Percentiles rank a stretch among this genome's conserved stretches.
These are phyloP conservation scores for Tricholoma hemisulphureum DNA, from an alignment of 768 basidiomycete genomes.

Conservation along the genomic window DNA sequence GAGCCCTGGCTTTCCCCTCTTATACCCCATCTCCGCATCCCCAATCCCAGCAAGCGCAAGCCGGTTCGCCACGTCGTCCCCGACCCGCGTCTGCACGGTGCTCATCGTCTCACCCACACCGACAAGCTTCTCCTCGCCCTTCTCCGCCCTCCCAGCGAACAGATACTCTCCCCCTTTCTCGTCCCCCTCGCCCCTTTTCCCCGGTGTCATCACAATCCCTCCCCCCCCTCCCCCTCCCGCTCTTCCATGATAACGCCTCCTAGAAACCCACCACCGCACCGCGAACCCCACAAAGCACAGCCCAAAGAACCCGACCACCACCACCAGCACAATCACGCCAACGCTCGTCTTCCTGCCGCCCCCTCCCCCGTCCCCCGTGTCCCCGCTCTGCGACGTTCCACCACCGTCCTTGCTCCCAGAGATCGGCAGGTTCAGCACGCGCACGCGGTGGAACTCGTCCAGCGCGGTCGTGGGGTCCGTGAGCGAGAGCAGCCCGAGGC, in stretches of 20 bases:
- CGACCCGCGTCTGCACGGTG: constrained; percentile 40
- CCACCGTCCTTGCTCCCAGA: constrained; percentile 5
- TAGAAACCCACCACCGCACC: constrained; percentile 48
- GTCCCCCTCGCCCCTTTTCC: constrained; percentile 12
- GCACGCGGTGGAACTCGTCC: constrained; percentile 66
- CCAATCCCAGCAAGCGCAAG: constrained; percentile 18
- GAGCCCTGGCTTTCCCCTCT: too few relatives aligned
- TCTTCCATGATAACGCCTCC: constrained; percentile 32
- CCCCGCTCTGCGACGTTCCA: constrained; percentile 1
- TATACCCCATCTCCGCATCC: constrained; percentile 14
- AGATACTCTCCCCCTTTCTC: constrained; percentile 2
- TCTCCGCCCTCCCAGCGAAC: constrained; percentile 5
- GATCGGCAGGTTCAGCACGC: constrained; percentile 65
- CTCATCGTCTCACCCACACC: constrained; percentile 19
- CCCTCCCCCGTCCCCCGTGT: constrained; percentile 6
- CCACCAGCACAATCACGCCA: constrained; percentile 63
- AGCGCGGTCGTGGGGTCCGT: constrained; percentile 63
- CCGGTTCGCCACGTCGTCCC: constrained; percentile 35
- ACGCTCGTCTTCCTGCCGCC: constrained; percentile 46
- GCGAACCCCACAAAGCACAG: constrained; percentile 55
- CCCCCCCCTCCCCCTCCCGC: constrained; percentile 10
- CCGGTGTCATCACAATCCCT: too few relatives aligned
- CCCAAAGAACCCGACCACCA: constrained; percentile 56
- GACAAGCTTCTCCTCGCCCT: constrained; percentile 10
- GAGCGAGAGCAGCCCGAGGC: constrained; percentile 60